Evolutionary conservation across 129 eudicot genomes (phyloP).

Genomic region (Saposhnikovia divaricata): DNA sequence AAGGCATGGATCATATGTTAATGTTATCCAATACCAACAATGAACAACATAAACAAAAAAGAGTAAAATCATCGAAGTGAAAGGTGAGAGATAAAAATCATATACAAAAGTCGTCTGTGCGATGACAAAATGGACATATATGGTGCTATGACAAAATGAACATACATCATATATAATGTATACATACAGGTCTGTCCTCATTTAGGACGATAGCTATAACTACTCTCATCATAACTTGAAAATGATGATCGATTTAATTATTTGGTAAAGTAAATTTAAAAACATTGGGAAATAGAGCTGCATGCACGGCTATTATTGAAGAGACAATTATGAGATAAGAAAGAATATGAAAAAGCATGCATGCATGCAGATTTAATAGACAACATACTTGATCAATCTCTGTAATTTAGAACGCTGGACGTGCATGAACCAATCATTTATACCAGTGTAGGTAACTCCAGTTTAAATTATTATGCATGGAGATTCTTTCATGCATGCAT

Average conservation of each 20-base stretch:
- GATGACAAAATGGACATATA: no score
- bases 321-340: background rate
- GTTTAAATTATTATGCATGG: background rate
- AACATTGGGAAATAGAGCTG: background rate
- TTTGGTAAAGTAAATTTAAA: background rate
- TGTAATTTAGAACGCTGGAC: background rate
- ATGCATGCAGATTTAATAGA: background rate
- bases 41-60: no score
- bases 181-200: background rate
- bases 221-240: background rate
- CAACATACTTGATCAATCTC: background rate
- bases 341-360: background rate
- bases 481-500: background rate
- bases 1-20: no score
- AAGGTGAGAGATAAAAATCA: no score
- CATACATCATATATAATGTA: no score
- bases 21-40: no score
- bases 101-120: no score
- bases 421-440: background rate
- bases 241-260: conserved; percentile 1
- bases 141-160: no score
- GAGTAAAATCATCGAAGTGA: no score
- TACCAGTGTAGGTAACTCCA: background rate
- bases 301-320: background rate
- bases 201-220: background rate